Evolutionary conservation across 2,329 filamentous ascomycete species (phyloP), one percentile per base, ranked within the genome.

Genomic region (Scedosporium apiospermum): DNA sequence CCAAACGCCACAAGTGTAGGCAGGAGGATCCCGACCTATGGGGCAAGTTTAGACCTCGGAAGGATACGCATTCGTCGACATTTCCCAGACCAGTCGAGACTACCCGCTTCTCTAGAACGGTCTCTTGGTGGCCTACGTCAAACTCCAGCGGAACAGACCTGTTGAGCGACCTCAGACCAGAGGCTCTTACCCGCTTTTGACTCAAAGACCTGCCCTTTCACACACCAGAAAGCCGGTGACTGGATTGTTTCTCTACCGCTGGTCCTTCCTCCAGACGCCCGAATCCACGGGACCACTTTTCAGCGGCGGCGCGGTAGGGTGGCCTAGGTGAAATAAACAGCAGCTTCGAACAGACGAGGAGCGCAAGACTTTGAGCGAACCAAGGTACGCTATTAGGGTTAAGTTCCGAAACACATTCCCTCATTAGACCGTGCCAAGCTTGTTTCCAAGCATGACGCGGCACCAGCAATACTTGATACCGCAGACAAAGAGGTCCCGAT

Each of bases 351-450:
- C 86, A 86, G 88, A 87, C 60, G 60, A 62, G 83, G 78, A 81
- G 80, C 85, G 85, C 86, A 89, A 92, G 71, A 82, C 89, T 90
- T 65, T 69, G 53, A 21, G 30, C 49, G 74, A 83, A 85, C 90
- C 89, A 89, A 86, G 79, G 75, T 73, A 78, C 76, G 79, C 79
- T 83, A 18, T 89, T 96, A 96, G 93, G 93, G 93, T 96, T 96
- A 96, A 93, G 90, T 93, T 93, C 90, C 91, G 87, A 88, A 77
- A 79, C 76, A 79, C 80, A 80, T 85, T 88, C 84, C 82, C 83
- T 76, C 77, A 72, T 67, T 67, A 62, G 67, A 49, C 69, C 80
- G 77, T 80, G 69, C 79, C 80, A 73, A 73, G 70, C 73, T 23
- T 38, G 9, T 38, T 27, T 23, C 9, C 44, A n/a, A 21, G 16